Base-by-base conservation (phyloP, 2,329 filamentous ascomycete genomes). In the Xylariomycetidae sp. region DNA sequence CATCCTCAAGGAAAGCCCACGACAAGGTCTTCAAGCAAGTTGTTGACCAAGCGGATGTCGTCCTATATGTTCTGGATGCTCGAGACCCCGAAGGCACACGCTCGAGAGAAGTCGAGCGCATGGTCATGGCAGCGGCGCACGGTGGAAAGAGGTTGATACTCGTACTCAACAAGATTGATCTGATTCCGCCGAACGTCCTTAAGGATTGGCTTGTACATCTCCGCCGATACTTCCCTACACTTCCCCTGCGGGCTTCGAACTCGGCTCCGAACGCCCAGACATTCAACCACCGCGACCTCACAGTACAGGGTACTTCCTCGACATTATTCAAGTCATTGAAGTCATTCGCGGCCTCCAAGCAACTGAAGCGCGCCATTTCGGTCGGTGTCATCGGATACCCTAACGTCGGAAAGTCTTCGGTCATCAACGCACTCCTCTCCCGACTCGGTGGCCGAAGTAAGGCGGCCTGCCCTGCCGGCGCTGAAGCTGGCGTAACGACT, bases 21-120 rank as follows among this genome's bases (percentile, higher is more conserved):
- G 88, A 95, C 72, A 95, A 94, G 69, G 79, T 93, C 49, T 95
- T 95, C 73, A 95, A 95, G 69, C 76, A 86, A 54, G 88, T 95
- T 12, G 79, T 94, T 20, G 85, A 93, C 42, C 76, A 85, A 42
- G 85, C 89, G 31, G 89, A 95, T 56, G 88, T 95, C 18, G 74
- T 95, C 22, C 76, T 95, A 32, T 95, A 95, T 62, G 87, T 95
- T 31, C 77, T 95, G 37, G 89, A 95, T 54, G 89, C 90, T 34
- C 79, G 89, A 49, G 88, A 95, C 53, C 89, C 89, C 1, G 84
- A 93, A 58, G 86, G 87, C 38, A 95, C 89, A 19, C 76, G 89
- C 44, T 95, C 89, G 23, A 84, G 82, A 56, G 87, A 94, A 46
- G 83, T 95, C 27, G 89, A 95, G 69, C 82, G 86, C 41, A 81